Conservation (phyloP, 352 stramenopile species). For the Globisporangium apiculatum region DNA sequence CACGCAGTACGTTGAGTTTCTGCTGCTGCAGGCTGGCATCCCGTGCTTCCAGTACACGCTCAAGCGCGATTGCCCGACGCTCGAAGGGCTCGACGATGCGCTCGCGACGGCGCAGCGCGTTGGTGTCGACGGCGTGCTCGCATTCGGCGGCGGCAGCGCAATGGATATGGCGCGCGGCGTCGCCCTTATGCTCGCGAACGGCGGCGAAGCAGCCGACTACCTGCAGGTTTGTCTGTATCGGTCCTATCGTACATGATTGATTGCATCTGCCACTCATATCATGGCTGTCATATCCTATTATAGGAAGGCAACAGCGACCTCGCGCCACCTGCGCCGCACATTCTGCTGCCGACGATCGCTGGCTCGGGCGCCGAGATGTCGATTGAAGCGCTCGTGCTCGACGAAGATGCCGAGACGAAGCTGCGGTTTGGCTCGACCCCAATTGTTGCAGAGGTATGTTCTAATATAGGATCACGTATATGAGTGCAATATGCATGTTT, state of each 20-base stretch:
- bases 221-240: background rate
- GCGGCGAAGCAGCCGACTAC: slow-evolving; percentile 28
- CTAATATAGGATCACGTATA: background rate
- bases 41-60: slow-evolving; percentile 74
- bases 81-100: slow-evolving; percentile 45
- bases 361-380: slow-evolving; percentile 49
- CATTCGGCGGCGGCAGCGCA: slow-evolving; percentile 56
- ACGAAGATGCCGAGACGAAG: slow-evolving; percentile 62
- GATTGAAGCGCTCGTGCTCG: slow-evolving; percentile 42
- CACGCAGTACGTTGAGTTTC: slow-evolving; percentile 63
- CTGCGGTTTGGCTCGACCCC: slow-evolving; percentile 28
- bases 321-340: slow-evolving; percentile 23
- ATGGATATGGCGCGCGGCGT: slow-evolving; percentile 60
- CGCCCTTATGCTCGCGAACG: slow-evolving; percentile 43
- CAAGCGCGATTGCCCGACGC: slow-evolving; percentile 54
- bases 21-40: slow-evolving; percentile 59
- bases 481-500: background rate
- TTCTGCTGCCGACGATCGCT: slow-evolving; percentile 58
- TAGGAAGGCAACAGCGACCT: slow-evolving; percentile 7
- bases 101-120: slow-evolving; percentile 47
- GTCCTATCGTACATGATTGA: too few species aligned
- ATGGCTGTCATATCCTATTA: too few species aligned
- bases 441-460: slow-evolving; percentile 37
- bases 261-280: background rate
- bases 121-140: slow-evolving; percentile 57